These are phyloP conservation scores for Pleurotus citrinopileatus DNA, from an alignment of 768 basidiomycete genomes.

Conservation along the genomic window DNA sequence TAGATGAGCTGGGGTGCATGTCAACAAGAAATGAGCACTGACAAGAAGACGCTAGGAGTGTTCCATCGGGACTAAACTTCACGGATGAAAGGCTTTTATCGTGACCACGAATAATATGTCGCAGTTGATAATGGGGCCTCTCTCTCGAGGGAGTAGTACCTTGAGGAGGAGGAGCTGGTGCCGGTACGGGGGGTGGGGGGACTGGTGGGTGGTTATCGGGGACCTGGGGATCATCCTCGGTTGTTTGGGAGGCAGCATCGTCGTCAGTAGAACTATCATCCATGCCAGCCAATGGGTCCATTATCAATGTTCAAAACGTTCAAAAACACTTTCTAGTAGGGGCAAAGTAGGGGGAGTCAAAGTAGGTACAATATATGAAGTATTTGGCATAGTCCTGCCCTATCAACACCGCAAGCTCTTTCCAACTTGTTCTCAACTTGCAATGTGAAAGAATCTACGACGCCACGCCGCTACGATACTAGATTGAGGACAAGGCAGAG, in stretches of 20 bases:
- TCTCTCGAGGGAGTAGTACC: slow-evolving; percentile 35
- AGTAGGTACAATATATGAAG: too few relatives aligned
- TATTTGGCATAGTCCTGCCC: background rate
- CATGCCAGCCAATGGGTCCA: slow-evolving; percentile 45
- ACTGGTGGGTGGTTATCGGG: slow-evolving; percentile 54
- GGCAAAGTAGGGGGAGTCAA: too few relatives aligned
- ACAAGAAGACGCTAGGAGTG: slow-evolving; percentile 86
- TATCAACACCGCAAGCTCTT: too few relatives aligned
- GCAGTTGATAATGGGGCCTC: slow-evolving; percentile 67
- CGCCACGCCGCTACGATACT: background rate
- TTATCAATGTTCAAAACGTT: slow-evolving; percentile 17
- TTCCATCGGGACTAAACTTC: slow-evolving; percentile 90
- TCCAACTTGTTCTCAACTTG: background rate
- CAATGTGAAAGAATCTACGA: too few relatives aligned
- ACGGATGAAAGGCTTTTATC: slow-evolving; percentile 82
- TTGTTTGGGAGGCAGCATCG: slow-evolving; percentile 77
- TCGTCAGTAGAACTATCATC: slow-evolving; percentile 55
- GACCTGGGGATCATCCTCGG: slow-evolving; percentile 80
- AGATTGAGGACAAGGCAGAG: background rate
- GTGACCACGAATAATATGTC: slow-evolving; percentile 72
- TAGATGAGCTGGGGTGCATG: slow-evolving; percentile 11
- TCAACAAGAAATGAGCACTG: slow-evolving; percentile 24
- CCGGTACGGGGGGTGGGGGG: slow-evolving; percentile 29
- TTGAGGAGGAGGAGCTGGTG: slow-evolving; percentile 26
- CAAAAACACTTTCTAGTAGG: too few relatives aligned